Evolutionary conservation across 768 basidiomycete species (phyloP), one percentile per base, ranked within the genome.

Genomic region (Agaricus bisporus): DNA sequence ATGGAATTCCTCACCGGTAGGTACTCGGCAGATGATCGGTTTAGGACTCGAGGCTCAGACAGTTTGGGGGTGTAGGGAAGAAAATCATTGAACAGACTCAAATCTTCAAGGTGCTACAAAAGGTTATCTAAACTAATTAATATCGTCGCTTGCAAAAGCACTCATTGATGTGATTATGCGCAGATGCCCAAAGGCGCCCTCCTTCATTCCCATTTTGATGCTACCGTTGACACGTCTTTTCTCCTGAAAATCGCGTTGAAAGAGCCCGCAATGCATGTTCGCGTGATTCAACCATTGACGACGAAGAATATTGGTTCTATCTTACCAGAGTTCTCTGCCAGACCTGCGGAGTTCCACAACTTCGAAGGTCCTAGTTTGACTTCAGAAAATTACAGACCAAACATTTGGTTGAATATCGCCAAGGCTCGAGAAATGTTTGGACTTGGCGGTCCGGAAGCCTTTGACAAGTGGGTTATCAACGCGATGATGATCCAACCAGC

Each of bases 171-270:
- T 14, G 25, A 7, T 39, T 51, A 17, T 17, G n/a, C 39, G 4
- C 55, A 86, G 85, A 88, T 91, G 85, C 88, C 88, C 2, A 91
- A 90, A 67, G 88, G 88, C 42, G 86, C 78, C 1, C 71, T 90
- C 4, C 70, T 91, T 14, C 88, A 90, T 60, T 79, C 74, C 1
- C 88, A 91, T 63, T 70, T 91, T n/a, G 86, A 87, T 59, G 82
- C 85, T 17, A 86, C 80, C 0, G 84, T 87, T 17, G 79, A 84
- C 50, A 74, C 73, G 1, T 61, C 68, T 15, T 70, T 72, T 26
- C 68, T 89, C 5, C 69, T 86, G 15, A 62, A 72, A 18, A 68
- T 83, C 15, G 86, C 85, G 3, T 64, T 84, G 22, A 64, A 77
- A 49, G 72, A 88, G 32, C 74, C 80, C 2, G 73, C 76, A 5